Evolutionary conservation across 2,329 filamentous ascomycete genomes (phyloP), one percentile per base, ranked within the genome.

Genomic region (Amauroascus verrucosus): DNA sequence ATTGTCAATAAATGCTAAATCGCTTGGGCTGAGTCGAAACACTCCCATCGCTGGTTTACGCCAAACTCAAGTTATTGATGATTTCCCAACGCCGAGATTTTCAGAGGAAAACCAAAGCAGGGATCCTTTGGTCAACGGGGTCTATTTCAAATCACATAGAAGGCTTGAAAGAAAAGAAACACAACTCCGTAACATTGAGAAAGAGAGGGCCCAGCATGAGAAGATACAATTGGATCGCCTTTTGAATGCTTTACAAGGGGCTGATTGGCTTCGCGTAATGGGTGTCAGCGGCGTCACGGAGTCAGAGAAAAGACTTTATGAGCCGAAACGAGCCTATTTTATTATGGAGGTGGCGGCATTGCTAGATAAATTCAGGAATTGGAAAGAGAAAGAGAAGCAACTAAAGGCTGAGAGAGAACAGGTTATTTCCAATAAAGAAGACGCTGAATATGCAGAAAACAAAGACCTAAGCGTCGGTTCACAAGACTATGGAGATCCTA

Each of bases 251-350:
- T 77, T 98, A 1, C 85, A 88, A 65, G 87, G 91, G 1, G 88
- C 86, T 54, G 93, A 97, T 68, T 98, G 93, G 93, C 75, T 96
- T 54, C 84, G 86, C 57, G 80, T 90, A 3, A 89, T 98, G 82
- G 93, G 91, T 24, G 85, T 97, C 32, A 91, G 83, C 58, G 88
- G 79, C 35, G 72, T 94, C 35, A 94, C 88, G 0, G 90, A 96
- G 64, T 82, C 82, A 20, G 87, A 88, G 63, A 91, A 88, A 70
- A 93, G 86, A 67, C 80, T 84, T 28, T 96, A 88, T 68, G 88
- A 95, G 68, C 83, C 85, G 1, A 93, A 93, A 57, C 81, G 93
- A 26, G 78, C 84, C 56, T 83, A 91, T 66, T 95, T 96, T 65
- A 85, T 96, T 61, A 79, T 77, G 54, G 88, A 94, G 56, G 90